Conservation (phyloP, 306 rosid species). For the Ziziphus jujuba region DNA sequence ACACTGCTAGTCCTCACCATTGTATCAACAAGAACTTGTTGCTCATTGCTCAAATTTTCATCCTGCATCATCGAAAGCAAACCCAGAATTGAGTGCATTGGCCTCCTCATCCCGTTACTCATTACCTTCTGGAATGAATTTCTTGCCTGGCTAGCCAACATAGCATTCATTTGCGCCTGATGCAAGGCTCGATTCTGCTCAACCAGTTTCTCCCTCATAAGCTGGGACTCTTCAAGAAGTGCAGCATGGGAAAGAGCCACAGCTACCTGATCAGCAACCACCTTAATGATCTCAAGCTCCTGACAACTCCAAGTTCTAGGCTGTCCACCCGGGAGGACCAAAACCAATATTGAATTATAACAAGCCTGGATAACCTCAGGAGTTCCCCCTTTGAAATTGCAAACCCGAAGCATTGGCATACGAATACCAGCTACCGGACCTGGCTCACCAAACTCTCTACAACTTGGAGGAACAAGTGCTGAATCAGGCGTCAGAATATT, state of each 20-base stretch:
- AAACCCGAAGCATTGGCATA: conserved; percentile 97
- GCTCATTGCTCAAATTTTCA: conserved; percentile 67
- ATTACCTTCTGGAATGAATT: conserved; percentile 87
- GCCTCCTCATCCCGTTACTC: conserved; percentile 99
- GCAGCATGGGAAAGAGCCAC: conserved; percentile 99
- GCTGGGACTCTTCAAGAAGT: conserved; percentile 96
- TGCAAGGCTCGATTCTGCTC: conserved; percentile 97
- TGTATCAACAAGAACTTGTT: conserved; percentile 72
- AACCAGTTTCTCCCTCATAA: conserved; percentile 92
- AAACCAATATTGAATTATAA: conserved; percentile 72
- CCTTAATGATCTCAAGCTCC: conserved; percentile 91
- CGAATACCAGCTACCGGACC: conserved; percentile 94
- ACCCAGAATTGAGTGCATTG: conserved; percentile 96
- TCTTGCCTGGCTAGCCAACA: conserved; percentile 99
- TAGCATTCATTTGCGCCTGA: conserved; percentile 75
- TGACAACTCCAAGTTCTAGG: conserved; percentile 84
- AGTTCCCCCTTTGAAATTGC: conserved; percentile 93
- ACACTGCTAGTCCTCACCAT: conserved; percentile 91
- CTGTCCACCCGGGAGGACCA: conserved; percentile 81
- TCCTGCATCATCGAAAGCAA: conserved; percentile 85
- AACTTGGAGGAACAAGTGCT: conserved; percentile 68
- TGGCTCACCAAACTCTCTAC: conserved; percentile 54
- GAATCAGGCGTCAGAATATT: conserved; percentile 68
- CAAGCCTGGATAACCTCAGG: conserved; percentile 84
- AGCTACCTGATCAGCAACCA: conserved; percentile 99